phyloP scores from a whole-genome alignment of 2,329 filamentous ascomycete species.

The Cladophialophora yegresii region DNA sequence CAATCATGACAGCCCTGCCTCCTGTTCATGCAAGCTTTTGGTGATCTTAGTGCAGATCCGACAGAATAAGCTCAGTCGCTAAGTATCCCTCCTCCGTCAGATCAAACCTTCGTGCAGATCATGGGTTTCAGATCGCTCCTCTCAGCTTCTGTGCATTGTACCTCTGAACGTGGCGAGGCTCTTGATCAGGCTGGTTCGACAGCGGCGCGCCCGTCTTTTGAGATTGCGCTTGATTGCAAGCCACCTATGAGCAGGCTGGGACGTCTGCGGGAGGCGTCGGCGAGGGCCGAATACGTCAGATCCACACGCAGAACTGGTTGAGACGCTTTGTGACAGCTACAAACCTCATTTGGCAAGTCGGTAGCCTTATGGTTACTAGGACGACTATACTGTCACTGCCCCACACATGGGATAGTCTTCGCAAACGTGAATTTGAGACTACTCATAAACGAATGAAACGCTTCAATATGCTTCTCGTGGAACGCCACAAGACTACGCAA shows the following conservation, averaged over 20 bases:
- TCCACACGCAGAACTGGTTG: not conserved
- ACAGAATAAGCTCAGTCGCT: not conserved
- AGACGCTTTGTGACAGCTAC: not conserved
- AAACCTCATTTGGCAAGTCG: not conserved
- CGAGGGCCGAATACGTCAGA: not conserved
- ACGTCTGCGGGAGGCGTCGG: not conserved
- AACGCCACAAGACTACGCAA: not conserved
- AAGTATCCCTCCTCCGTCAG: not conserved
- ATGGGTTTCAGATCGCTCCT: not conserved
- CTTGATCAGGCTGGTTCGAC: not conserved
- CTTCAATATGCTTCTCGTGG: not conserved
- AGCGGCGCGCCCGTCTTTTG: not conserved
- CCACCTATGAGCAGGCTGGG: not conserved
- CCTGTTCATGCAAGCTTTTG: constrained; percentile 2
- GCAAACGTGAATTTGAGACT: not conserved
- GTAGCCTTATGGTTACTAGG: not conserved
- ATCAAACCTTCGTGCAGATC: not conserved
- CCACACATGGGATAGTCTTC: not conserved
- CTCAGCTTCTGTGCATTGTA: not conserved
- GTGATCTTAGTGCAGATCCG: constrained; percentile 8
- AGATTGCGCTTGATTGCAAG: not conserved
- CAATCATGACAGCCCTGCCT: constrained; percentile 1
- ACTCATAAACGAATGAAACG: not conserved
- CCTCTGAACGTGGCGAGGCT: not conserved
- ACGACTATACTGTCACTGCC: not conserved